Evolutionary conservation across 2,329 filamentous ascomycete species (phyloP), one percentile per base, ranked within the genome.

Genomic region (Macrophomina pseudophaseolina): DNA sequence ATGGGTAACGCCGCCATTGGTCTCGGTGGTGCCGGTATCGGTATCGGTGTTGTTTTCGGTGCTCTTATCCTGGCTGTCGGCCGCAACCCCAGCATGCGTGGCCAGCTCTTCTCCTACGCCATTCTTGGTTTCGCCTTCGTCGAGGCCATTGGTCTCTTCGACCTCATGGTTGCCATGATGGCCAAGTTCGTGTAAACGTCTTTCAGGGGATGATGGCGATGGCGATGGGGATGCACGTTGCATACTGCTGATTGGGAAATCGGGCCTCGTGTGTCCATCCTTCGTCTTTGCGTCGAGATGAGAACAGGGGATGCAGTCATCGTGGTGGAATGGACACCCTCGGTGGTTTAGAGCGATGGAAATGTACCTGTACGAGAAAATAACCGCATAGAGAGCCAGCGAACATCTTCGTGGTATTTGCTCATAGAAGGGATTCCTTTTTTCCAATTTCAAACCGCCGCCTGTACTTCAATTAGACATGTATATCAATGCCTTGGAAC

Each of bases 51-150:
- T 80, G 92, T 96, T 81, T 96, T 96, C 89, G 92, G 91, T 80
- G 90, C 91, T 79, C 91, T 96, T 81, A 87, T 96, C 80, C 90
- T 91, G 84, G 89, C 89, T 85, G 92, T 95, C 82, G 91, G 92
- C 86, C 92, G 92, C 86, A 97, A 97, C 91, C 92, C 92, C 80
- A 91, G 91, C 80, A 91, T 96, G 86, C 91, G 92, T 86, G 92
- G 92, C 82, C 93, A 96, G 89, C 92, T 97, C 80, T 97, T 95
- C 91, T 92, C 91, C 75, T 94, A 95, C 86, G 92, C 92, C 88
- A 94, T 95, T 91, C 86, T 95, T 80, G 92, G 92, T 86, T 95
- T 95, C 86, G 92, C 92, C 81, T 95, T 95, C 90, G 92, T 94
- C 83, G 92, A 95, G 83, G 92, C 92, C 85, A 93, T 92, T 77